Percentiles rank a stretch among this genome's conserved stretches.
Evolutionary conservation across 495 filamentous ascomycete species (phyloP).

Genomic region (Penicillium bovifimosum): DNA sequence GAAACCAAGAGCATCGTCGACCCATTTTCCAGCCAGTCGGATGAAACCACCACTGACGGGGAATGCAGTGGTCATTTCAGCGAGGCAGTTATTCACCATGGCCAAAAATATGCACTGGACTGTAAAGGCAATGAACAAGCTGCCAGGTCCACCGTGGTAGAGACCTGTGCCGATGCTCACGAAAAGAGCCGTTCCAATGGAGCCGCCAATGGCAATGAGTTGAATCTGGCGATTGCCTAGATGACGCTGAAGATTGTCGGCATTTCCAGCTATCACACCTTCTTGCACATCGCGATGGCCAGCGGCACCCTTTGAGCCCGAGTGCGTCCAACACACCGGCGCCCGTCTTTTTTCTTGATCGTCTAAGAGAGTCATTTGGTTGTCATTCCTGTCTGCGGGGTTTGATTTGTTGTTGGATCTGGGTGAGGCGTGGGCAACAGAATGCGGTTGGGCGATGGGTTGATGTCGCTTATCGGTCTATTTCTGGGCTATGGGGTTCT

Average conservation of each 20-base stretch:
- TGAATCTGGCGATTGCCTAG: slow-evolving; percentile 45
- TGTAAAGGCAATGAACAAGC: slow-evolving; percentile 40
- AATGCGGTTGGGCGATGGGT: background rate
- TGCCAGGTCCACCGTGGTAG: slow-evolving; percentile 48
- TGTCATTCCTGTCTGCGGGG: background rate
- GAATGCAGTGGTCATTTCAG: slow-evolving; percentile 46
- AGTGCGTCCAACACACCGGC: background rate
- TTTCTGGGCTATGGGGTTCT: background rate
- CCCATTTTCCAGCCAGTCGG: slow-evolving; percentile 42
- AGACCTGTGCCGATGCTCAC: slow-evolving; percentile 29
- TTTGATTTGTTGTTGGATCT: background rate
- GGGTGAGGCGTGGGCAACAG: background rate
- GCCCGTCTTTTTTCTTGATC: background rate
- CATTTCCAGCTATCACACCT: slow-evolving; percentile 23
- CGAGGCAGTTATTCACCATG: slow-evolving; percentile 37
- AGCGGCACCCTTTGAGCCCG: background rate
- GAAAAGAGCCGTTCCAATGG: slow-evolving; percentile 59
- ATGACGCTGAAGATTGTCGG: slow-evolving; percentile 29
- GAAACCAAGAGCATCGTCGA: slow-evolving; percentile 50
- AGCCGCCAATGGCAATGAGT: slow-evolving; percentile 53
- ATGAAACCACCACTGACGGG: slow-evolving; percentile 55
- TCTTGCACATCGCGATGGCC: slow-evolving; percentile 1
- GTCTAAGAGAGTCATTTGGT: background rate
- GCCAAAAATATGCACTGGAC: slow-evolving; percentile 32
- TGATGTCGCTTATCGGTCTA: background rate